These are phyloP conservation scores for Hymenoscyphus albidus DNA, from an alignment of 2,329 filamentous ascomycete species.

Conservation along the genomic window DNA sequence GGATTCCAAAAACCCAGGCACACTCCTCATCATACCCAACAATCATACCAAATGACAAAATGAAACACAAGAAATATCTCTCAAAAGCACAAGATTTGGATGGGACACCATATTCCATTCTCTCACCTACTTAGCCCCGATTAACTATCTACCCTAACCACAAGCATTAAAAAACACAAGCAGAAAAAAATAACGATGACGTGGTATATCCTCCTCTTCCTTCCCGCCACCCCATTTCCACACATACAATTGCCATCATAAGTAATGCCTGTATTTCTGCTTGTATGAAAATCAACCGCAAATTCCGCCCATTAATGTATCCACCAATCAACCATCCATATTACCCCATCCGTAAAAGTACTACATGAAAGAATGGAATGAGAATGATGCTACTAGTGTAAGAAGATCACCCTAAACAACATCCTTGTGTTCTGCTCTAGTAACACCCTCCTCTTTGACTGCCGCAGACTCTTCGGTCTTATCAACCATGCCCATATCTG, in stretches of 20 bases:
- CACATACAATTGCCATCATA: background rate
- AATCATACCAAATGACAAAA: no score
- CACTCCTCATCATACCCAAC: no score
- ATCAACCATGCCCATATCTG: slow-evolving; percentile 22
- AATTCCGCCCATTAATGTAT: background rate
- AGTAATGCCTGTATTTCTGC: background rate
- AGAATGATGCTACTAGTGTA: background rate
- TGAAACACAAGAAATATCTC: no score
- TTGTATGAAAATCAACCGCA: background rate
- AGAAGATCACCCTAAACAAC: background rate
- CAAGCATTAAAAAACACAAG: background rate
- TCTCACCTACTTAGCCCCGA: background rate
- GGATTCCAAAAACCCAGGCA: no score
- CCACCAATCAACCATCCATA: background rate
- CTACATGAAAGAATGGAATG: background rate
- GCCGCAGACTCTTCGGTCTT: background rate
- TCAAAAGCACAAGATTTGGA: no score
- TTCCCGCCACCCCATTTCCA: background rate
- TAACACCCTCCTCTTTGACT: background rate
- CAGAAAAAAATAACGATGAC: background rate
- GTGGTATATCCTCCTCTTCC: background rate
- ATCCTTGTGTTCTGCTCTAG: background rate
- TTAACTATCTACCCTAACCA: background rate
- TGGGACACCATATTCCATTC: background rate
- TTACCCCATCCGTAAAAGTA: background rate